Evolutionary conservation across 805 yeast species (phyloP).

Genomic region (Lipomyces starkeyi): DNA sequence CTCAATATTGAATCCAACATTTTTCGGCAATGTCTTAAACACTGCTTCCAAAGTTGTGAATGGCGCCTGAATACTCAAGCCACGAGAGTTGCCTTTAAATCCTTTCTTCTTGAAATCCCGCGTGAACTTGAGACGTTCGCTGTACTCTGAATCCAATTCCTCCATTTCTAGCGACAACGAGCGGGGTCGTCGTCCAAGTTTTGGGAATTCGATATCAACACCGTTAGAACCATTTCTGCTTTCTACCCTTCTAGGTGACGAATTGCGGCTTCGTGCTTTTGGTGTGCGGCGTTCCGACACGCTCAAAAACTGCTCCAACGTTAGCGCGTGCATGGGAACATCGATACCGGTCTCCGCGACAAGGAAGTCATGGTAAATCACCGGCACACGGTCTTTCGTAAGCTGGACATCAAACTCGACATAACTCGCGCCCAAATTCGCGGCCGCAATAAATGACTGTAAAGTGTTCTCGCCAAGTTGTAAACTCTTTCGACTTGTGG

Average conservation of each 20-base stretch:
- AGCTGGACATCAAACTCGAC: constrained; percentile 97
- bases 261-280: constrained; percentile 31
- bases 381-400: constrained; percentile 90
- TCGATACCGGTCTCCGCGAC: constrained; percentile 97
- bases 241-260: constrained; percentile 35
- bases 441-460: constrained; percentile 94
- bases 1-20: constrained; percentile 92
- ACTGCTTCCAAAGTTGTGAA: constrained; percentile 88
- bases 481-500: constrained; percentile 69
- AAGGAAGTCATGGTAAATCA: constrained; percentile 89
- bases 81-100: constrained; percentile 91
- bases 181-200: constrained; percentile 46
- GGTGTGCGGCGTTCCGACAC: constrained; percentile 42
- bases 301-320: constrained; percentile 83
- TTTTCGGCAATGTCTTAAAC: constrained; percentile 77
- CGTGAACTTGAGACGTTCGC: constrained; percentile 81
- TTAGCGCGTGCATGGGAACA: constrained; percentile 92
- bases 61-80: constrained; percentile 85
- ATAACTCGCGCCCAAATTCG: constrained; percentile 93
- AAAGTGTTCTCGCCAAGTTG: constrained; percentile 96
- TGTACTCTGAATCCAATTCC: constrained; percentile 46
- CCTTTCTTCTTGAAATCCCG: constrained; percentile 85
- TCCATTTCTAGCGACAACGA: constrained; percentile 51
- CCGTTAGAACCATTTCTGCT: constrained; percentile 1
- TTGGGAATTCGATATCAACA: constrained; percentile 8